A percentile compares a stretch with the other conserved stretches of the same genome.
phyloP scores from a whole-genome alignment of 805 yeast genomes.

The Candida oleophila region DNA sequence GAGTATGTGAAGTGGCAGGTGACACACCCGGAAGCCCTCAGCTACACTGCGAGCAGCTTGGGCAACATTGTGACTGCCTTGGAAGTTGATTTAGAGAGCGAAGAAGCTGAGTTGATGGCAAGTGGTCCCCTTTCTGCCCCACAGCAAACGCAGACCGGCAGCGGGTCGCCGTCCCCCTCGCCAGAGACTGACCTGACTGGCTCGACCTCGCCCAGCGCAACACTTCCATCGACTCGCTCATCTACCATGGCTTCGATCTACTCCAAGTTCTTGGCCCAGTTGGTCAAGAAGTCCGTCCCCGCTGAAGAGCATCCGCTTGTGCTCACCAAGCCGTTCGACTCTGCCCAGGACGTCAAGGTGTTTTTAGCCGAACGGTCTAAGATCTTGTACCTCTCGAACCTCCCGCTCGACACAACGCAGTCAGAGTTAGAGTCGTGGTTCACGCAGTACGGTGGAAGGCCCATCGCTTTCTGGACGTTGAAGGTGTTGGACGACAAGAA shows the following conservation, averaged over 20 bases:
- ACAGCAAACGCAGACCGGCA: constrained; percentile 7
- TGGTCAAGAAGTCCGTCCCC: constrained; percentile 48
- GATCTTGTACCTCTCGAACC: constrained; percentile 74
- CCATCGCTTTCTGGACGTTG: constrained; percentile 87
- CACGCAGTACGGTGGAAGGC: constrained; percentile 80
- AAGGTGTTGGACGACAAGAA: constrained; percentile 45
- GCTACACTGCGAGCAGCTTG: constrained; percentile 33
- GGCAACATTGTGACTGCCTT: constrained; percentile 48
- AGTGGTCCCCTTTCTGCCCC: constrained; percentile 5
- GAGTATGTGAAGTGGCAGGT: constrained; percentile 75
- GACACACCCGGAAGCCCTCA: constrained; percentile 50
- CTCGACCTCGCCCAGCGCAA: constrained; percentile 7
- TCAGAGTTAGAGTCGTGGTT: constrained; percentile 90
- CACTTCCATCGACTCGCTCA: constrained; percentile 3
- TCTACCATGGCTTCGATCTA: constrained; percentile 49
- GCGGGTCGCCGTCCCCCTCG: background rate
- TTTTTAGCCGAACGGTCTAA: constrained; percentile 72
- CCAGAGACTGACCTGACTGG: background rate
- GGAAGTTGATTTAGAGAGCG: constrained; percentile 33
- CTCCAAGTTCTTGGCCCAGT: constrained; percentile 43
- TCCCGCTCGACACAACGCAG: constrained; percentile 86
- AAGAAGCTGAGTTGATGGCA: constrained; percentile 1
- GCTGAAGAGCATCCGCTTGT: constrained; percentile 54
- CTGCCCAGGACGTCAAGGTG: constrained; percentile 65
- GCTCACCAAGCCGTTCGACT: constrained; percentile 72